Base-by-base conservation (phyloP, 2,329 filamentous ascomycete genomes). In the Tolypocladium pustulatum region DNA sequence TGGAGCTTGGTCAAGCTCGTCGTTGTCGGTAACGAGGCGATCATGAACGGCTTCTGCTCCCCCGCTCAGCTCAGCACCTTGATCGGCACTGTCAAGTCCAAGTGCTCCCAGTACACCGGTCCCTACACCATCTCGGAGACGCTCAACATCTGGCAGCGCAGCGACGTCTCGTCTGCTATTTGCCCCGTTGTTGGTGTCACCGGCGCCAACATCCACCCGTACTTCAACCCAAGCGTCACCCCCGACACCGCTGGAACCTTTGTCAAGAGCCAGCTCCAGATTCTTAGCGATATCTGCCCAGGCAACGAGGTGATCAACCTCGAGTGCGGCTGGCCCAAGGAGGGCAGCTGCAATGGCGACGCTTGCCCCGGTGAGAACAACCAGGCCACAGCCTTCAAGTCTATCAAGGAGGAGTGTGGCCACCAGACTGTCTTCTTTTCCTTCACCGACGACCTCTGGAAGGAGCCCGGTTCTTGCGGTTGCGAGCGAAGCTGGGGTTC, bases 171-270 rank as follows among this genome's bases (percentile, higher is more conserved):
- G 58, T 67, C 71, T 37, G 74, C 74, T 55, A 81, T 97, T 62
- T 97, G 93, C 82, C 67, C 69, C 40, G 82, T 80, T 67, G 80
- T 97, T 60, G 91, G 96, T 70, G 78, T 95, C 61, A 82, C 90
- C 41, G 89, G 87, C 74, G 86, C 85, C 75, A 96, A 97, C 82
- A 85, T 95, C 68, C 92, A 97, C 79, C 86, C 92, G 65, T 97
- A 89, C 88, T 97, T 97, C 88, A 95, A 95, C 80, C 71, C 84
- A 53, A 77, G 81, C 60, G 81, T 87, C 63, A 69, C 75, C 30
- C 82, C 91, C 61, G 68, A 75, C 4, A 69, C 81, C 56, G 91
- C 92, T 58, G 93, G 93, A 71, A 72, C 77, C 57, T 97, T 97
- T 73, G 89, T 92, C 66, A 76, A 80, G 64, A 70, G 79, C 66